Base-by-base conservation (phyloP, 306 rosid genomes). In the Castanea sativa region DNA sequence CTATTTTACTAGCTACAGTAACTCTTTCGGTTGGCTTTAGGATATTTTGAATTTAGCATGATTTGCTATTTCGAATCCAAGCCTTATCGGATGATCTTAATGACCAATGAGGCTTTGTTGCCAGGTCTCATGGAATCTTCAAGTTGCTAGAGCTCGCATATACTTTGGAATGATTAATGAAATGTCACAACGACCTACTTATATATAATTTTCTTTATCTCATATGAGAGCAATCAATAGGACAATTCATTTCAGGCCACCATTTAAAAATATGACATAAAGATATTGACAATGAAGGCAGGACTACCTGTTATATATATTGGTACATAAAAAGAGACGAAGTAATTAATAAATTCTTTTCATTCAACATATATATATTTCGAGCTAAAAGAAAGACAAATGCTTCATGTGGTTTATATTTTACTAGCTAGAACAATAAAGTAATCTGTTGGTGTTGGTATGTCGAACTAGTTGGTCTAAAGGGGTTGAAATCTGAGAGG, bases 401-500 rank as follows among this genome's bases (percentile, higher is more conserved):
- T 49, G 53, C 14, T 49, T 49, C 53, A 12, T 49, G 16, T 12
- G 15, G n/a, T 64, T 64, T 12, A 29, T 2, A 4, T 19, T 8
- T 12, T 33, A 33, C 25, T 5, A 49, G 53, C 53, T 49, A n/a
- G 72, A 32, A 33, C 52, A 67, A 35, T 19, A 19, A 20, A 49
- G 14, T 12, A 33, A 21, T 58, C 23, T 6, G 7, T 11, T 21
- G 13, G 27, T 58, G 29, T n/a, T 63, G 69, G 69, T 30, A 19
- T 27, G 38, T 63, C 12, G 1, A 65, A 9, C 72, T 33, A 67
- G 52, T 6, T 68, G 49, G 23, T 56, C 27, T 41, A 70, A 80
- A 90, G 90, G 3, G 84, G 87, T 3, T 78, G 74, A 60, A 94
- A 57, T 49, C 84, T 77, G 73, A 94, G 89, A 45, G 91, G 94